phyloP scores from a whole-genome alignment of 305 asterid genomes.

The Caryopteris hybrid region DNA sequence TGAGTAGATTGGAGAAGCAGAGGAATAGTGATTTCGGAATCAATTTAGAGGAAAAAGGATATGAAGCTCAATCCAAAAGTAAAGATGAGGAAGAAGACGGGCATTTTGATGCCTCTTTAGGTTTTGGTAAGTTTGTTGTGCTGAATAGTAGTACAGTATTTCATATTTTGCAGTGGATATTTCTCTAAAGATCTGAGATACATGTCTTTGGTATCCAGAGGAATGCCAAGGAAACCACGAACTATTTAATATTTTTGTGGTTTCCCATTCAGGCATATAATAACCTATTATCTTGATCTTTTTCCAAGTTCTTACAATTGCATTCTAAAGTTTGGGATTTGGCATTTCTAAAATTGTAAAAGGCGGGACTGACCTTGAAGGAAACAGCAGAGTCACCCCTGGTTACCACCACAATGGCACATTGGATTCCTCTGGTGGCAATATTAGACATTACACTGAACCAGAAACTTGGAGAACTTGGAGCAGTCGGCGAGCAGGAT shows the following conservation, averaged over 20 bases:
- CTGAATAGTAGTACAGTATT: background rate
- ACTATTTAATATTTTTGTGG: background rate
- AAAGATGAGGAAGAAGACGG: conserved; percentile 23
- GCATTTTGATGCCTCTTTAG: conserved; percentile 27
- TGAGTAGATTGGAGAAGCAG: conserved; percentile 77
- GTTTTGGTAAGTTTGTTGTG: conserved; percentile 34
- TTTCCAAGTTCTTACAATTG: conserved; percentile 10
- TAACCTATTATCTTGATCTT: background rate
- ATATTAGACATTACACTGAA: conserved; percentile 32
- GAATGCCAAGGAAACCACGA: background rate
- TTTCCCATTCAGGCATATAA: background rate
- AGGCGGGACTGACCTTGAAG: conserved; percentile 45
- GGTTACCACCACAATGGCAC: conserved; percentile 23
- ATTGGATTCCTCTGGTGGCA: conserved; percentile 25
- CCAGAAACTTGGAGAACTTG: conserved; percentile 75
- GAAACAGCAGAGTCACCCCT: conserved; percentile 26
- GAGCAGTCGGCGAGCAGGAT: conserved; percentile 55
- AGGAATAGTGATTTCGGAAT: conserved; percentile 53
- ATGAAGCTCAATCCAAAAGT: conserved; percentile 29
- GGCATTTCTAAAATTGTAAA: conserved; percentile 35
- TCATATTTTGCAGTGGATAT: background rate
- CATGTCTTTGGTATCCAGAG: background rate
- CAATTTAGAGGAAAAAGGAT: conserved; percentile 31
- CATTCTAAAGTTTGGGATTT: conserved; percentile 29
- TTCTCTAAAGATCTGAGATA: background rate